These are phyloP conservation scores for Mollisia scopiformis DNA, from an alignment of 2,329 filamentous ascomycete species.

Conservation along the genomic window DNA sequence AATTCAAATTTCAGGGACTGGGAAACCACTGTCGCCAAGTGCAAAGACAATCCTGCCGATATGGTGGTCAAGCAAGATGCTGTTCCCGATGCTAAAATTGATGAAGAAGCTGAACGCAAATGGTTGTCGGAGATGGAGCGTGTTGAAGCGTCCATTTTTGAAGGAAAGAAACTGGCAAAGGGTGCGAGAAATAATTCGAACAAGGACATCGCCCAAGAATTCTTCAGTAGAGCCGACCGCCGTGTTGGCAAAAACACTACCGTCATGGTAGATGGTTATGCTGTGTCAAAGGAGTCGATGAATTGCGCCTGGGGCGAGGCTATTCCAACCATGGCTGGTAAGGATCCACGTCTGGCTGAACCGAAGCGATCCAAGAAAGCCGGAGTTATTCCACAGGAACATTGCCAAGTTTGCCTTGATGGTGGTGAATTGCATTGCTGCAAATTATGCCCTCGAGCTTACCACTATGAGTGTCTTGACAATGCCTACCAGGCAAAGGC, in stretches of 20 bases:
- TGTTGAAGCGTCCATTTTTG: slow-evolving; percentile 59
- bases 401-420: slow-evolving; percentile 56
- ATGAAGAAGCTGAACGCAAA: slow-evolving; percentile 52
- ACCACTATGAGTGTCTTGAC: slow-evolving; percentile 54
- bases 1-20: slow-evolving; percentile 44
- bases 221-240: slow-evolving; percentile 48
- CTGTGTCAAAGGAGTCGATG: slow-evolving; percentile 58
- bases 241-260: slow-evolving; percentile 59
- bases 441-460: slow-evolving; percentile 55
- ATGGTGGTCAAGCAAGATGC: slow-evolving; percentile 40
- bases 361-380: slow-evolving; percentile 51
- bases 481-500: slow-evolving; percentile 44
- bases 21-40: slow-evolving; percentile 54
- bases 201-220: slow-evolving; percentile 41
- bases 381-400: slow-evolving; percentile 48
- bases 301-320: slow-evolving; percentile 57
- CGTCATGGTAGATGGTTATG: slow-evolving; percentile 57
- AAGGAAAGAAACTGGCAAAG: slow-evolving; percentile 53
- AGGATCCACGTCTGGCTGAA: slow-evolving; percentile 54
- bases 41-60: slow-evolving; percentile 53
- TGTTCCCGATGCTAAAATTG: slow-evolving; percentile 35
- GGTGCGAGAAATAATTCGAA: slow-evolving; percentile 32
- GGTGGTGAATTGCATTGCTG: slow-evolving; percentile 51
- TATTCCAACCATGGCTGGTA: slow-evolving; percentile 58
- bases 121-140: slow-evolving; percentile 60